Evolutionary conservation across 1,139 yeast genomes (phyloP).

Genomic region (Protomyces inouyei): DNA sequence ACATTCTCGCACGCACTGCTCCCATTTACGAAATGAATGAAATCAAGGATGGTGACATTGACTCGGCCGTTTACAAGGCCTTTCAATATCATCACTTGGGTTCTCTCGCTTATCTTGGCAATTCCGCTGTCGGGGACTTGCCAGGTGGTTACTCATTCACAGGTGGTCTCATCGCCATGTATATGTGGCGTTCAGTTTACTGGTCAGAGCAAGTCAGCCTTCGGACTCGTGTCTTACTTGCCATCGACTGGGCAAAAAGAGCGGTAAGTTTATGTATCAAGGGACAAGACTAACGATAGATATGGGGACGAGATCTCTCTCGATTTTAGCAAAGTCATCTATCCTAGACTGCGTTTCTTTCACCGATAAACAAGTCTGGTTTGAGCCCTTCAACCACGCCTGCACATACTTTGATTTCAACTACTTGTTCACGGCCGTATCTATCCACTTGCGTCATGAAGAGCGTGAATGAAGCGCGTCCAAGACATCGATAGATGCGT

Average conservation of each 20-base stretch:
- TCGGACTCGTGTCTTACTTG: slow-evolving; percentile 54
- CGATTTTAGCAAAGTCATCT: slow-evolving; percentile 16
- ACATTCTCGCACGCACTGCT: slow-evolving; percentile 46
- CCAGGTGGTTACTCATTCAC: slow-evolving; percentile 52
- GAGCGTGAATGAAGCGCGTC: neutral
- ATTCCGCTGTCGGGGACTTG: slow-evolving; percentile 60
- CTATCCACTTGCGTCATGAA: neutral
- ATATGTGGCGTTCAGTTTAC: slow-evolving; percentile 62
- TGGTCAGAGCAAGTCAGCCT: slow-evolving; percentile 59
- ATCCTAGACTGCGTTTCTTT: neutral
- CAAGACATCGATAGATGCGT: neutral
- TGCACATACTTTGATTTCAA: neutral
- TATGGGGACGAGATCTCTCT: slow-evolving; percentile 29
- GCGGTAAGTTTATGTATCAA: neutral
- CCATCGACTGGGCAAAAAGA: slow-evolving; percentile 61
- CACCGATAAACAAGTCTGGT: neutral
- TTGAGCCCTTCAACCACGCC: neutral
- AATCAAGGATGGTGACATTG: slow-evolving; percentile 49
- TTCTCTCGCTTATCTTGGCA: slow-evolving; percentile 58
- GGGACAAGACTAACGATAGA: neutral
- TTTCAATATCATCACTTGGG: slow-evolving; percentile 58
- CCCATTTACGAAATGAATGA: slow-evolving; percentile 41
- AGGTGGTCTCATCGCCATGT: slow-evolving; percentile 61
- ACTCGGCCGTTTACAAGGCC: slow-evolving; percentile 52
- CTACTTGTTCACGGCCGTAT: neutral